Evolutionary conservation across 2,329 filamentous ascomycete genomes (phyloP), one percentile per base, ranked within the genome.

Genomic region (Didymellaceae sp.): DNA sequence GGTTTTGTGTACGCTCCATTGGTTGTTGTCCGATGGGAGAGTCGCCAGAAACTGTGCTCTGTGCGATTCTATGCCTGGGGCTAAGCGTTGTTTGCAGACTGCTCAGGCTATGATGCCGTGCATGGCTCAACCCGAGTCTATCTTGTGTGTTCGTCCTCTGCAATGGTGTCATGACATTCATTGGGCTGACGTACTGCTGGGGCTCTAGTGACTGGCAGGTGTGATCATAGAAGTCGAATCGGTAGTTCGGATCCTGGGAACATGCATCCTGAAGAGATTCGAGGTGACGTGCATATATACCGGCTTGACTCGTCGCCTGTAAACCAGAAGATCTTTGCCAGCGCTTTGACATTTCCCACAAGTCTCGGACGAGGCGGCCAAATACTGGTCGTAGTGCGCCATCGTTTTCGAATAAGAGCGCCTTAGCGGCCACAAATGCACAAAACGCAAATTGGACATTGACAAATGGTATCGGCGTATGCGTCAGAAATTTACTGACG

Each of bases 381-480:
- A 67, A 70, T 30, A 70, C 67, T 0, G 65, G 52, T 30, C 57
- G 56, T 5, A 69, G 46, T 4, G 61, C 35, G 21, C 41, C 52
- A 21, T 48, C 42, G 4, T 48, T 57, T 18, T 62, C 64, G 32
- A 65, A 71, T 1, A 71, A 48, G 1, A 71, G 50, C 10, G 64
- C 64, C 40, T 71, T 71, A 5, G 68, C 68, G 4, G 67, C 67
- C 8, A 70, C 57, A 18, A 67, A 70, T 2, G 67, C 57, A 26
- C 68, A 71, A 24, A 71, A 71, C 8, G 65, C 57, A 26, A 71
- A 70, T 14, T 71, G 68, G 1, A 63, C 62, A 28, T 70, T 71
- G 5, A 71, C 68, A n/a, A 71, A 71, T 0, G 63, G 65, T 20
- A 69, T 66, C 0, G 54, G 51, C 0, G 61, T 65, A 31, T 69